Base-by-base conservation (phyloP, 2,329 filamentous ascomycete species). In the Fusarium sp. region DNA sequence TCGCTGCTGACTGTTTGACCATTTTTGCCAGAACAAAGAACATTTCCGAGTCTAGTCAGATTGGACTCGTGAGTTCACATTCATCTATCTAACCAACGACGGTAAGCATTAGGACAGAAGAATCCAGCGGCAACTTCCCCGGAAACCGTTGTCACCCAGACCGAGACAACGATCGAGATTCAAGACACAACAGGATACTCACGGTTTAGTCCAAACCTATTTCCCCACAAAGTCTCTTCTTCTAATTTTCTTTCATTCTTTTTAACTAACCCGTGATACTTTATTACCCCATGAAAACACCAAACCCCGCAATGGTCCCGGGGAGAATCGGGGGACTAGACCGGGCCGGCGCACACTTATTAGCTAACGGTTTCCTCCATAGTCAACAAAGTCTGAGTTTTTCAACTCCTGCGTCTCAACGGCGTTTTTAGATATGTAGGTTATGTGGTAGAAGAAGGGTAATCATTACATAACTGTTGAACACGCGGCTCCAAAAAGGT, bases 291-390 rank as follows among this genome's bases (percentile, higher is more conserved):
- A 69, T 68, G 31, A 50, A 69, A 65, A 69, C 28, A 53, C 21
- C 41, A 61, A 65, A 65, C 65, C 65, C 65, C 65, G 65, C 65
- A 68, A 67, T 49, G 65, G 55, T 37, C 56, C 65, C 65, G 60
- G 65, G 65, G 65, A 28, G 37, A 69, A 26, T 61, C 65, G 65
- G 65, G 65, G 65, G 28, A 39, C 65, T 65, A 61, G 49, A 39
- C 65, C 65, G 30, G 65, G 23, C 45, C 45, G 44, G 51, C 59
- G 49, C 65, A 55, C 41, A 64, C 50, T 26, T 46, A 68, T 68
- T 68, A 68, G 65, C 65, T 68, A 68, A 68, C 37, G 52, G 65
- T 65, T 65, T 65, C 59, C 53, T 65, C 34, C 31, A 44, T 28
- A 19, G 8, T 43, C 23, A 30, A 21, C 14, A 52, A 53, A 55